Evolutionary conservation across 306 rosid genomes (phyloP).

Genomic region (Prunus fruticosa): DNA sequence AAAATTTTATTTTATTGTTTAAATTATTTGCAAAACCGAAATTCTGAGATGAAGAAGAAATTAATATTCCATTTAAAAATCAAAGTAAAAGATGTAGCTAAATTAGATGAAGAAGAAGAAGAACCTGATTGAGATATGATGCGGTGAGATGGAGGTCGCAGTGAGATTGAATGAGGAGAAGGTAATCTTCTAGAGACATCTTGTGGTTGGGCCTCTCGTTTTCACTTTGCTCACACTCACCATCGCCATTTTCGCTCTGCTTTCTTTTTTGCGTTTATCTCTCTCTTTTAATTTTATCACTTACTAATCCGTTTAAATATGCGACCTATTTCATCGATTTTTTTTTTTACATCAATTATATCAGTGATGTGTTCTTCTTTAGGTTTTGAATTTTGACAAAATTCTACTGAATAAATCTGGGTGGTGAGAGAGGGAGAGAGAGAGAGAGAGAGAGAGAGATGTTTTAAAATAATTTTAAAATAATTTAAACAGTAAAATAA

Average conservation of each 20-base stretch:
- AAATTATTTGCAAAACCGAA: conserved; percentile 18
- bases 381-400: no score
- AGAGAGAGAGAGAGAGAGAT: no score
- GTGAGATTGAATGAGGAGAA: conserved; percentile 41
- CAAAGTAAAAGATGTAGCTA: neutral
- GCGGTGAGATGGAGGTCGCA: conserved; percentile 33
- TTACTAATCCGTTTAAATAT: neutral
- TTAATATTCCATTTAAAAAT: neutral
- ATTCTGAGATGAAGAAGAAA: neutral
- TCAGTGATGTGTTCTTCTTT: no score
- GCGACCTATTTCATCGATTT: neutral
- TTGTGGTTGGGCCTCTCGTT: neutral
- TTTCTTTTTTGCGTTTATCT: neutral
- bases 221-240: neutral
- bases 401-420: no score
- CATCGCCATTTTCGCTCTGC: conserved; percentile 2
- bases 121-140: conserved; percentile 58
- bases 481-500: no score
- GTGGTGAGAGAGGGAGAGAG: no score
- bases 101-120: conserved; percentile 9
- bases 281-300: neutral
- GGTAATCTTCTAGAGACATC: conserved; percentile 49
- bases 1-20: no score
- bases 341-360: no score
- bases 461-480: no score